These are phyloP conservation scores for Colletotrichum cuscutae DNA, from an alignment of 2,329 filamentous ascomycete genomes.

Conservation along the genomic window DNA sequence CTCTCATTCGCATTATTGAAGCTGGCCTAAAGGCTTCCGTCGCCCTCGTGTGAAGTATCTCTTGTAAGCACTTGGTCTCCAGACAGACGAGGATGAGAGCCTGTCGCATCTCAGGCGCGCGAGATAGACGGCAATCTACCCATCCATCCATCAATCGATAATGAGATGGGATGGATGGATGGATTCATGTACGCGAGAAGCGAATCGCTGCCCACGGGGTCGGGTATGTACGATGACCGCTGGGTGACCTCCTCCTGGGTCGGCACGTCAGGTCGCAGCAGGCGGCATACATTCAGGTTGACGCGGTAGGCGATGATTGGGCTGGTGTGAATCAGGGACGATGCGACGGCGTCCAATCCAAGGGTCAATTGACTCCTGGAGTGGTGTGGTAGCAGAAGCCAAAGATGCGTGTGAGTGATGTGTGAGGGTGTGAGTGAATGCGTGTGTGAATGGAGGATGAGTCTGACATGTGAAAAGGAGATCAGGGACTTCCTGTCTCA, in stretches of 20 bases:
- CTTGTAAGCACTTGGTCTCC: neutral
- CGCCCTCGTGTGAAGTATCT: neutral
- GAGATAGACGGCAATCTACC: neutral
- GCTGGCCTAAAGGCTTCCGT: neutral
- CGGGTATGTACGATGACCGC: constrained; percentile 24
- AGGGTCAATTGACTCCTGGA: constrained; percentile 22
- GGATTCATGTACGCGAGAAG: constrained; percentile 2
- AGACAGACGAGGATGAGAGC: neutral
- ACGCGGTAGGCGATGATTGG: constrained; percentile 32
- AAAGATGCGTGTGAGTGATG: neutral
- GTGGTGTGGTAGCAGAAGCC: constrained; percentile 11
- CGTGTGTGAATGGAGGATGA: neutral
- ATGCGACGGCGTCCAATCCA: constrained; percentile 12
- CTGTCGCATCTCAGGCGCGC: neutral
- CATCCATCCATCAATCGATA: neutral
- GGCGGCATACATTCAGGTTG: neutral
- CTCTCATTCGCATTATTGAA: neutral
- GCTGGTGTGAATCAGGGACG: constrained; percentile 24
- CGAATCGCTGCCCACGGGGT: constrained; percentile 11
- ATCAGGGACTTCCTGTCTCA: neutral
- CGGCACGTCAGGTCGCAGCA: constrained; percentile 9
- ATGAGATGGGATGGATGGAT: neutral
- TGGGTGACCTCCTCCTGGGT: neutral
- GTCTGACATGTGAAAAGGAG: constrained; percentile 32
- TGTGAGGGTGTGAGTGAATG: neutral